These are phyloP conservation scores for Aeminium ludgeri DNA, from an alignment of 495 filamentous ascomycete genomes.

Conservation along the genomic window DNA sequence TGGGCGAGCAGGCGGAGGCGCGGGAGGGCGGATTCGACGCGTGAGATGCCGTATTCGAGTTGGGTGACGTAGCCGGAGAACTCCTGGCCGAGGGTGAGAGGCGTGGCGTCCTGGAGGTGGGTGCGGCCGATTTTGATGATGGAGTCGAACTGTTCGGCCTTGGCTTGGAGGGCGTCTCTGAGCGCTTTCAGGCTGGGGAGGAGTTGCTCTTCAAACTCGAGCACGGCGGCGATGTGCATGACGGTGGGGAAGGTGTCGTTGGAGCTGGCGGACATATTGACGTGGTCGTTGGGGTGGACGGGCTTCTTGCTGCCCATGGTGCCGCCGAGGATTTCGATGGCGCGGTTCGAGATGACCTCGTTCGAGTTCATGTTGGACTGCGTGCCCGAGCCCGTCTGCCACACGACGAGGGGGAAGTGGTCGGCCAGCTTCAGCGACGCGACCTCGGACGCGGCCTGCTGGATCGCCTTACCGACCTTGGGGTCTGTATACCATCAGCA, in stretches of 20 bases:
- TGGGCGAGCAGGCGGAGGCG: slow-evolving; percentile 78
- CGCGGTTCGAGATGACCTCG: slow-evolving; percentile 98
- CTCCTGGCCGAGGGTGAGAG: slow-evolving; percentile 89
- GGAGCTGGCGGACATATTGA: slow-evolving; percentile 96
- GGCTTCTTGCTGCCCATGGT: slow-evolving; percentile 92
- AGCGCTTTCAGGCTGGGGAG: slow-evolving; percentile 69
- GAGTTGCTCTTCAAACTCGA: slow-evolving; percentile 77
- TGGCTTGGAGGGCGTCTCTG: slow-evolving; percentile 65
- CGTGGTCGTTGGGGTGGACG: slow-evolving; percentile 97
- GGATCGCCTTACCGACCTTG: slow-evolving; percentile 80
- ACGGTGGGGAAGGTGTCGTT: slow-evolving; percentile 99
- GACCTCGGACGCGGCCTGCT: slow-evolving; percentile 87
- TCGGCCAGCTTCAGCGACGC: slow-evolving; percentile 85
- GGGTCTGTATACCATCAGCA: slow-evolving; percentile 41
- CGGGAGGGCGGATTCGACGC: slow-evolving; percentile 66
- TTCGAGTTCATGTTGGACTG: slow-evolving; percentile 99
- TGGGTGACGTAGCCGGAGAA: slow-evolving; percentile 97
- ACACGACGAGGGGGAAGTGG: slow-evolving; percentile 97
- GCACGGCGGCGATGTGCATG: slow-evolving; percentile 95
- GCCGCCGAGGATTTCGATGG: slow-evolving; percentile 93
- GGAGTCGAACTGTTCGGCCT: slow-evolving; percentile 73
- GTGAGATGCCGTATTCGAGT: slow-evolving; percentile 75
- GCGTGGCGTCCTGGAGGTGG: slow-evolving; percentile 94
- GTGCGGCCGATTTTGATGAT: slow-evolving; percentile 99
- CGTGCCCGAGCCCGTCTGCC: slow-evolving; percentile 97